These are phyloP conservation scores for Diospyros lotus DNA, from an alignment of 148 eudicot genomes.

Conservation along the genomic window DNA sequence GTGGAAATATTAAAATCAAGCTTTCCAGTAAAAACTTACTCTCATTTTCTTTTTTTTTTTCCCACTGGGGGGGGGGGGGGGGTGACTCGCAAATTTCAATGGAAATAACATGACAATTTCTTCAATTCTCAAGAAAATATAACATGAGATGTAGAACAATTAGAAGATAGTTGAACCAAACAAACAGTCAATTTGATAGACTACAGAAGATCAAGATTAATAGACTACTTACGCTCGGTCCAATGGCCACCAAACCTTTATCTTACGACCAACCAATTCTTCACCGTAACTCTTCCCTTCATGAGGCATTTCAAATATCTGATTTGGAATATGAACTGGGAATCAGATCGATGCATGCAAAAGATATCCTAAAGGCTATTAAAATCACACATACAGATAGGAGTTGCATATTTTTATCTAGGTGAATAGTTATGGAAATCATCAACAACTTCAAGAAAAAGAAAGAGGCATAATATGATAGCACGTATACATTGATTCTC, in stretches of 20 bases:
- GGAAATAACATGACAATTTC: too few relatives aligned
- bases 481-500: background rate
- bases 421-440: background rate
- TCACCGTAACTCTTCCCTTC: slow-evolving; percentile 8
- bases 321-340: background rate
- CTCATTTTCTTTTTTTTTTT: too few relatives aligned
- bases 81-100: too few relatives aligned
- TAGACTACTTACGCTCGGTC: slow-evolving; percentile 46
- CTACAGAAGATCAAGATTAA: slow-evolving; percentile 5
- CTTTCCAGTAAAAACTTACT: too few relatives aligned
- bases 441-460: background rate
- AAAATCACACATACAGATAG: slow-evolving; percentile 2
- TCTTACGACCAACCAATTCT: slow-evolving; percentile 15
- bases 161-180: background rate
- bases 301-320: slow-evolving; percentile 13
- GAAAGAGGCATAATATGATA: background rate
- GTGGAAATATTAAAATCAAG: too few relatives aligned
- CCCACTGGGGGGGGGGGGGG: too few relatives aligned
- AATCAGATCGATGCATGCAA: background rate
- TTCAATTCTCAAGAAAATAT: too few relatives aligned
- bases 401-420: background rate
- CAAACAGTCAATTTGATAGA: background rate
- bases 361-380: background rate
- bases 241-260: slow-evolving; percentile 66
- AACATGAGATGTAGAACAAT: background rate